These are phyloP conservation scores for Globisporangium irregulare DNA, from an alignment of 352 stramenopile species.

Conservation along the genomic window DNA sequence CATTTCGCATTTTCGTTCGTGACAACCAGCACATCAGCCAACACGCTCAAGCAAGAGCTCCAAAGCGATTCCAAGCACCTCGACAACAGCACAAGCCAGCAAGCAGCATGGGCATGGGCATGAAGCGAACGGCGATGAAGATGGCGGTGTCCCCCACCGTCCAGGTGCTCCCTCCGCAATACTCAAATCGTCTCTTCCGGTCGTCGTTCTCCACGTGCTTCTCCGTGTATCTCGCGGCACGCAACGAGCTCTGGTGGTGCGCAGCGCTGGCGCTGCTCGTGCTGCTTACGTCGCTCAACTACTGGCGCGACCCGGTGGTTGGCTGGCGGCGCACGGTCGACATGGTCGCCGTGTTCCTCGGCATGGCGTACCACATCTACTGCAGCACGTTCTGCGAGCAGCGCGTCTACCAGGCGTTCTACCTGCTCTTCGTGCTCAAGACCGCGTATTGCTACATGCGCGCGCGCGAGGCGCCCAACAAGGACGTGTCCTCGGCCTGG, in stretches of 20 bases:
- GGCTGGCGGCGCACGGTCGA: conserved; percentile 73
- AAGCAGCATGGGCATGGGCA: not conserved
- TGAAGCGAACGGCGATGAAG: not conserved
- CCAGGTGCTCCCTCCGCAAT: conserved; percentile 63
- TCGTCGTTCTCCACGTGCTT: conserved; percentile 71
- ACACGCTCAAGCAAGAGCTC: not conserved
- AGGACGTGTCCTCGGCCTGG: conserved; percentile 73
- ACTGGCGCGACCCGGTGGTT: conserved; percentile 70
- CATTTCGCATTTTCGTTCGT: conserved; percentile 10
- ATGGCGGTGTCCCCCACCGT: not conserved
- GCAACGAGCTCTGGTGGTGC: conserved; percentile 64
- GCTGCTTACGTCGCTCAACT: conserved; percentile 83
- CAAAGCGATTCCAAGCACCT: not conserved
- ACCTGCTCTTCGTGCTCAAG: conserved; percentile 64
- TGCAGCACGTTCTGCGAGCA: conserved; percentile 50
- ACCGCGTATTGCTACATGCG: conserved; percentile 71
- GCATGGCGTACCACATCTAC: conserved; percentile 67
- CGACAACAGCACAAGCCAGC: not conserved
- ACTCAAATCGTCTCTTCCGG: conserved; percentile 65
- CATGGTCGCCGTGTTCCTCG: conserved; percentile 59
- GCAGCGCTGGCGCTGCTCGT: conserved; percentile 59
- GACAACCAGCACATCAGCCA: not conserved
- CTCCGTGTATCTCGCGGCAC: conserved; percentile 50
- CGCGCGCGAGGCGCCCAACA: conserved; percentile 50
- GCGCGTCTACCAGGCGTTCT: conserved; percentile 52